Conservation (phyloP, 73 alveolate genomes). For the Tetrahymena borealis region DNA sequence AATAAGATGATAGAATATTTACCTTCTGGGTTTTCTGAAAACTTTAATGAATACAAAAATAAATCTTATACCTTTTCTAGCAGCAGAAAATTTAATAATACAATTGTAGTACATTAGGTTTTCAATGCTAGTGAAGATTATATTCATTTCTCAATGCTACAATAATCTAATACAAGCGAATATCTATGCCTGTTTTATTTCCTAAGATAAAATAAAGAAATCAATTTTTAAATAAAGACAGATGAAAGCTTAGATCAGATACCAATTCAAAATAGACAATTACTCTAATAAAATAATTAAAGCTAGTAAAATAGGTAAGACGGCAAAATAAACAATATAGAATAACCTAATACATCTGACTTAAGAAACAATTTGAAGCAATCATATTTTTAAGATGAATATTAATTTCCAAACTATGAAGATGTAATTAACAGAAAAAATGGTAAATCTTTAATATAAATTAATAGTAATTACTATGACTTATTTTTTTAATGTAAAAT, state of each 20-base stretch:
- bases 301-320: too few relatives aligned
- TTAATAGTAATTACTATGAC: too few relatives aligned
- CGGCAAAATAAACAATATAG: too few relatives aligned
- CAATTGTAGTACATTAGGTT: not conserved
- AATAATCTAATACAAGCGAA: not conserved
- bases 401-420: too few relatives aligned
- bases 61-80: not conserved
- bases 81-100: not conserved
- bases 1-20: not conserved
- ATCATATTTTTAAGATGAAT: too few relatives aligned
- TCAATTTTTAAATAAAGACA: not conserved
- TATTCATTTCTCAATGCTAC: not conserved
- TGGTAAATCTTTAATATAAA: too few relatives aligned
- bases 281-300: too few relatives aligned
- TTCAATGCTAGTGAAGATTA: not conserved
- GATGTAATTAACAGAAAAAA: too few relatives aligned
- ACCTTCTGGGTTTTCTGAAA: not conserved
- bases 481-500: too few relatives aligned
- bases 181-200: not conserved
- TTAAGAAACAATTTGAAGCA: too few relatives aligned
- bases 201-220: not conserved
- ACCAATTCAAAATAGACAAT: not conserved
- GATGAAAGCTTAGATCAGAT: not conserved
- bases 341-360: too few relatives aligned
- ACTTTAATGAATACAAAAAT: not conserved